Conservation (phyloP, 805 yeast genomes). For the Clavispora fructus region DNA sequence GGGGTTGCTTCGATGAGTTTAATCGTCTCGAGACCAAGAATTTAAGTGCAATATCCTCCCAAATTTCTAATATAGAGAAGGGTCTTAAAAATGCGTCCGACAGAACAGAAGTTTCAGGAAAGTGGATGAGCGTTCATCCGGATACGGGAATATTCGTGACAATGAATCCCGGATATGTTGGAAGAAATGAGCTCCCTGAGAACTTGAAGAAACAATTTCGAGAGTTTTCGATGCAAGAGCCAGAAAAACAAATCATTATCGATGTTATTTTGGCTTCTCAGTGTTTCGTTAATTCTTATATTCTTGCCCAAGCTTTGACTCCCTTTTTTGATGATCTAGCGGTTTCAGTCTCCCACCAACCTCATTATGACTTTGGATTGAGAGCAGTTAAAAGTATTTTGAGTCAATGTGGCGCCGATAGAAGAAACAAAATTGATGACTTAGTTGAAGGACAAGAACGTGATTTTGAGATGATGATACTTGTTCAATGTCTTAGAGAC, state of each 20-base stretch:
- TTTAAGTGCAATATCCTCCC: slow-evolving; percentile 80
- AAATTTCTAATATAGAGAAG: slow-evolving; percentile 63
- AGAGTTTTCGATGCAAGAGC: slow-evolving; percentile 64
- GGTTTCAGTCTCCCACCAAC: slow-evolving; percentile 43
- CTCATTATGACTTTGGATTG: slow-evolving; percentile 87
- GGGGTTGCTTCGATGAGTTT: slow-evolving; percentile 97
- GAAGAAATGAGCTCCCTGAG: slow-evolving; percentile 79
- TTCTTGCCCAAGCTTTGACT: slow-evolving; percentile 46
- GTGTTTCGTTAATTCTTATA: slow-evolving; percentile 52
- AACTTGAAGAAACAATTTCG: slow-evolving; percentile 77
- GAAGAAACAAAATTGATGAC: slow-evolving; percentile 14
- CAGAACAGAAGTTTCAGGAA: slow-evolving; percentile 40
- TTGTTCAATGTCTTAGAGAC: slow-evolving; percentile 52
- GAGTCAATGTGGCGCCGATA: slow-evolving; percentile 49
- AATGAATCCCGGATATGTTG: slow-evolving; percentile 85
- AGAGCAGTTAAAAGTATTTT: slow-evolving; percentile 72
- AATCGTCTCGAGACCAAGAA: slow-evolving; percentile 69
- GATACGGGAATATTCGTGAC: slow-evolving; percentile 79
- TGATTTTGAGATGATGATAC: slow-evolving; percentile 19
- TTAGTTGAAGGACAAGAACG: neutral
- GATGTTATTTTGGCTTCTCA: slow-evolving; percentile 68
- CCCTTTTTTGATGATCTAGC: slow-evolving; percentile 48
- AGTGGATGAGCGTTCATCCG: slow-evolving; percentile 30
- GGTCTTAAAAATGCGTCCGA: slow-evolving; percentile 34
- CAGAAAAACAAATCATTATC: slow-evolving; percentile 66